Conservation (phyloP, 805 yeast genomes). For the Starmerella floricola region DNA sequence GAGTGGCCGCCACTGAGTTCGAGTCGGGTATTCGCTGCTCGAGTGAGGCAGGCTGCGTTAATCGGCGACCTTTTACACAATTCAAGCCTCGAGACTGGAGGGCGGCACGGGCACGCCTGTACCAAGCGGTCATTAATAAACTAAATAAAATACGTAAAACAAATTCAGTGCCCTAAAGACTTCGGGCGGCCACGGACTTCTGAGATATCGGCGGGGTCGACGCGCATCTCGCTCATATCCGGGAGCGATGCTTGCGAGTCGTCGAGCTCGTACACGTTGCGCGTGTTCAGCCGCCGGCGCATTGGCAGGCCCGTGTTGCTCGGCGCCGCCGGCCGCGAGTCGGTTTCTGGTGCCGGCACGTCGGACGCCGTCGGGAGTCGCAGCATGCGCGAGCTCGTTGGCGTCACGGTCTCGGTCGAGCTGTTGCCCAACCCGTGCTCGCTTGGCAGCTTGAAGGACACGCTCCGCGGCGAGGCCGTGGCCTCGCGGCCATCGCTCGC, state of each 20-base stretch:
- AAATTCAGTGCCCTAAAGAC: not conserved
- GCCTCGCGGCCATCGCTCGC: not conserved
- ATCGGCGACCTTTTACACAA: no score
- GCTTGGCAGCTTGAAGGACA: conserved; percentile 2
- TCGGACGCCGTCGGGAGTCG: not conserved
- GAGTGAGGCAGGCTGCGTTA: no score
- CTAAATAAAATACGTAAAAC: not conserved
- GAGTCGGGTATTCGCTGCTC: no score
- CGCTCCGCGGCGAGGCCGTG: not conserved
- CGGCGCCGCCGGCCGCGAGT: not conserved
- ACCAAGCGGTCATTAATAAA: not conserved
- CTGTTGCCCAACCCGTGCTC: not conserved
- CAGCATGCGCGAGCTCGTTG: not conserved
- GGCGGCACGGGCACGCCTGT: no score
- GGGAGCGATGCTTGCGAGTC: conserved; percentile 5
- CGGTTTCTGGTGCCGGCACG: not conserved
- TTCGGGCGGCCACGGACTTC: conserved; percentile 2
- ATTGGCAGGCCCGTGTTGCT: not conserved
- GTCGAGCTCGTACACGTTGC: conserved; percentile 2
- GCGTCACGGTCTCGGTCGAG: not conserved
- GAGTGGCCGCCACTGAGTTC: no score
- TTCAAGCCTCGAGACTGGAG: no score
- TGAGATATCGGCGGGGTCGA: conserved; percentile 1
- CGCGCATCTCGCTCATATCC: conserved; percentile 6
- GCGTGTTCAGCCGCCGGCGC: conserved; percentile 1